phyloP scores from a whole-genome alignment of 148 eudicot species.

The Agrostemma githago region DNA sequence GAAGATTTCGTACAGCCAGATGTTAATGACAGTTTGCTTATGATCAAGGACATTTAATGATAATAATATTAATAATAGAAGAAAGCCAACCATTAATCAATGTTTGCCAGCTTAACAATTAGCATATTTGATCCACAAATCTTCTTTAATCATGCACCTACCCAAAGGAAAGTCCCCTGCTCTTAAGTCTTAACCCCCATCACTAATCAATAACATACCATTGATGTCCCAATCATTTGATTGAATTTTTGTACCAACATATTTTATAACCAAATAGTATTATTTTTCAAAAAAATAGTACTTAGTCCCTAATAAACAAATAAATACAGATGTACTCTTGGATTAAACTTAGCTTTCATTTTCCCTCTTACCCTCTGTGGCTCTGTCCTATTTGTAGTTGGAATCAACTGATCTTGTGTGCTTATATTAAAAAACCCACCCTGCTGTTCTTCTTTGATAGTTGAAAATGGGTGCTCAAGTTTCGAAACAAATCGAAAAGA shows the following conservation, averaged over 20 bases:
- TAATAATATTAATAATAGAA: background rate
- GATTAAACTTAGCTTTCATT: slow-evolving; percentile 12
- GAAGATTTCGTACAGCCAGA: background rate
- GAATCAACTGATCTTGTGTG: slow-evolving; percentile 9
- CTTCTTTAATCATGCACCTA: slow-evolving; percentile 28
- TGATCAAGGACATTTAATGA: background rate
- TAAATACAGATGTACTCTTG: background rate
- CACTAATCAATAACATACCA: slow-evolving; percentile 6
- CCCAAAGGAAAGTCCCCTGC: slow-evolving; percentile 14
- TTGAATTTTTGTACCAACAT: background rate
- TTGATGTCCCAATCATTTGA: slow-evolving; percentile 8
- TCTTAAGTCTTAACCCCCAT: slow-evolving; percentile 16
- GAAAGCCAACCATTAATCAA: slow-evolving; percentile 17
- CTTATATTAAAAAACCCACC: slow-evolving; percentile 15
- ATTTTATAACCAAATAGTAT: background rate
- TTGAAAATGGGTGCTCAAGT: slow-evolving; percentile 59
- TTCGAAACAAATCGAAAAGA: slow-evolving; percentile 52
- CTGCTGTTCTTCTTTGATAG: slow-evolving; percentile 20
- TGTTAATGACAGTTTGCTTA: background rate
- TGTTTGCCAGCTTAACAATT: slow-evolving; percentile 31
- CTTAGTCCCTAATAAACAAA: background rate
- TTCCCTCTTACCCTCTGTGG: slow-evolving; percentile 4
- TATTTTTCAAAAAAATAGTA: background rate
- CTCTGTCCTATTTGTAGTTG: background rate
- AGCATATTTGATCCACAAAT: slow-evolving; percentile 22